Conservation (phyloP, 2,329 filamentous ascomycete genomes). For the Penicillium rolfsii region DNA sequence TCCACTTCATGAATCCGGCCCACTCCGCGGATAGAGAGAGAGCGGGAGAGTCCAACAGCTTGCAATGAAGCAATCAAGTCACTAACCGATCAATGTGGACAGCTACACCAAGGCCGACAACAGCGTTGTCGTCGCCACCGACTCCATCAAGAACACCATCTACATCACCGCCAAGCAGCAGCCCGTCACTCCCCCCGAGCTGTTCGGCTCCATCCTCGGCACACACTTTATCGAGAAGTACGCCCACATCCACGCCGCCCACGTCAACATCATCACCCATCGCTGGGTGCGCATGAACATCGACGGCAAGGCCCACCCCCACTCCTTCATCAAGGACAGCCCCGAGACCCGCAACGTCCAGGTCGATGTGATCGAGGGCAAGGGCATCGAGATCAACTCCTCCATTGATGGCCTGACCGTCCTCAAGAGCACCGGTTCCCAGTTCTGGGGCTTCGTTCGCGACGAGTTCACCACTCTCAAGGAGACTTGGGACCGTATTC, state of each 20-base stretch:
- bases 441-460: constrained; percentile 90
- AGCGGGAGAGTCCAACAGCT: neutral
- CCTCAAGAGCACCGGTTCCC: constrained; percentile 93
- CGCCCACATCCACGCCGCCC: constrained; percentile 80
- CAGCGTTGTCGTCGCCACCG: constrained; percentile 90
- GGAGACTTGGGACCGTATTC: constrained; percentile 92
- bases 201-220: constrained; percentile 82
- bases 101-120: constrained; percentile 96
- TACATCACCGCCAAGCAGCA: constrained; percentile 95
- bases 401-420: constrained; percentile 81
- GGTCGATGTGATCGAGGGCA: constrained; percentile 66
- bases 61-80: neutral
- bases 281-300: constrained; percentile 88
- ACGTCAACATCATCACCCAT: constrained; percentile 81
- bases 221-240: constrained; percentile 89
- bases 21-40: neutral
- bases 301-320: constrained; percentile 87
- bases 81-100: constrained; percentile 5
- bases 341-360: constrained; percentile 84
- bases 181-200: constrained; percentile 88
- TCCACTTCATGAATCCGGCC: constrained; percentile 7
- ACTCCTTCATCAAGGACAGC: constrained; percentile 91
- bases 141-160: constrained; percentile 97
- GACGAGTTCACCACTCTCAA: constrained; percentile 91
- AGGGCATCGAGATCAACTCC: constrained; percentile 75